Evolutionary conservation across 108 stramenopile species (phyloP).

Genomic region (Discostella pseudostelligera): DNA sequence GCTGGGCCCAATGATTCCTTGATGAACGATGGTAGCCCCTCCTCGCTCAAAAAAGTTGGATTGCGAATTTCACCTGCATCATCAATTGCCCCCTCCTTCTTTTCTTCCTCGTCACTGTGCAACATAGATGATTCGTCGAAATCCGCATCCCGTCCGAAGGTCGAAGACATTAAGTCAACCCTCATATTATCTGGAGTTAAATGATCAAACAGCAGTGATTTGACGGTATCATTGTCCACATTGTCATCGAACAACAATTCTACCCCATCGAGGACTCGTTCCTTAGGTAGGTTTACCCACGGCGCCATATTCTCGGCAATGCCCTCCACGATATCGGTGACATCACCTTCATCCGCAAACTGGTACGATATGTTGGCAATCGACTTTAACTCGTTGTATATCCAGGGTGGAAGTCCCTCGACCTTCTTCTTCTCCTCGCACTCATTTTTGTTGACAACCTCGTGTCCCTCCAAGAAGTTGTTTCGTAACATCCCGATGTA

Average conservation of each 20-base stretch:
- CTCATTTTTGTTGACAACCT: too few relatives aligned
- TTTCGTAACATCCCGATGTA: slow-evolving; percentile 82
- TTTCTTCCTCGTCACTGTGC: slow-evolving; percentile 16
- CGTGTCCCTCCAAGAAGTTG: slow-evolving; percentile 40
- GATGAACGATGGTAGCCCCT: slow-evolving; percentile 10
- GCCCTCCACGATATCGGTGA: slow-evolving; percentile 69
- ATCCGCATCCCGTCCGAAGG: slow-evolving; percentile 65
- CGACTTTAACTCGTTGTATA: slow-evolving; percentile 72
- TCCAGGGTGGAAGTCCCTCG: slow-evolving; percentile 68
- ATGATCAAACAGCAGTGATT: slow-evolving; percentile 56
- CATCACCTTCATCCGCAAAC: slow-evolving; percentile 74
- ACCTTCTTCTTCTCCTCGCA: slow-evolving; percentile 19
- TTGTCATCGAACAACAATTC: slow-evolving; percentile 73
- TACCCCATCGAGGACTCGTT: slow-evolving; percentile 71
- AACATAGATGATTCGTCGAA: slow-evolving; percentile 11
- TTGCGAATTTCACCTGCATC: too few relatives aligned
- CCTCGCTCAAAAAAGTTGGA: too few relatives aligned
- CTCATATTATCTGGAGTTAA: slow-evolving; percentile 68
- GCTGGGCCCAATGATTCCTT: slow-evolving; percentile 26
- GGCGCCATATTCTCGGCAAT: slow-evolving; percentile 80
- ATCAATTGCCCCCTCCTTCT: slow-evolving; percentile 18
- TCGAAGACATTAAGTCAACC: slow-evolving; percentile 73
- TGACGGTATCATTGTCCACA: slow-evolving; percentile 37
- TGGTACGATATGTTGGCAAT: slow-evolving; percentile 70
- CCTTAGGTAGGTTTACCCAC: slow-evolving; percentile 58